These are phyloP conservation scores for Botrytis galanthina DNA, from an alignment of 2,329 filamentous ascomycete species.

Conservation along the genomic window DNA sequence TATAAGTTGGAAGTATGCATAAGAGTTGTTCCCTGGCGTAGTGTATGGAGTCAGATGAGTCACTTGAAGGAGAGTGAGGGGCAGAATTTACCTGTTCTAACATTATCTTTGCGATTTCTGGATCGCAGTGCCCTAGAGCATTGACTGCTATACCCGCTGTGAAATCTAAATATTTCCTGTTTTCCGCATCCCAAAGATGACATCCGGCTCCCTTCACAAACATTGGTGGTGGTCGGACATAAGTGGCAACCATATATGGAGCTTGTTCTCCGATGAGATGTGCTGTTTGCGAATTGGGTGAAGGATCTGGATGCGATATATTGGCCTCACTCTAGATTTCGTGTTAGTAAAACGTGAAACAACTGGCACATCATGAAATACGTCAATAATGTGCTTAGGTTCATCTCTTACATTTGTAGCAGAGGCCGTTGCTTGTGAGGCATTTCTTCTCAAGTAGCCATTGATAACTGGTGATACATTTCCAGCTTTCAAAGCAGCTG, in stretches of 20 bases:
- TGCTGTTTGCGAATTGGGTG: conserved; percentile 69
- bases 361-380: conserved; percentile 27
- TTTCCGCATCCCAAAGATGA: conserved; percentile 87
- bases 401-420: conserved; percentile 41
- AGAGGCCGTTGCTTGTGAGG: conserved; percentile 39
- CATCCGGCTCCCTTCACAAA: conserved; percentile 86
- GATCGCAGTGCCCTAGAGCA: conserved; percentile 84
- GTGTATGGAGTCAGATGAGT: conserved; percentile 9
- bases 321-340: conserved; percentile 35
- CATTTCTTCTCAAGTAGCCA: conserved; percentile 33
- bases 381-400: conserved; percentile 40
- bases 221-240: conserved; percentile 83
- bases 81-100: conserved; percentile 63
- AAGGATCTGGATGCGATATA: conserved; percentile 69
- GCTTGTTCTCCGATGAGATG: conserved; percentile 72
- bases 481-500: conserved; percentile 31
- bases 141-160: conserved; percentile 96
- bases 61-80: not conserved
- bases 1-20: conserved; percentile 95
- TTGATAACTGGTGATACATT: conserved; percentile 30
- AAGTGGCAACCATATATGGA: conserved; percentile 94
- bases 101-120: conserved; percentile 71
- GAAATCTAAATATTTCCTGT: conserved; percentile 87
- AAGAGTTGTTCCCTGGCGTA: conserved; percentile 62
- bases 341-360: conserved; percentile 21